phyloP scores from a whole-genome alignment of 2,329 filamentous ascomycete genomes.

The Blastomyces percursus region DNA sequence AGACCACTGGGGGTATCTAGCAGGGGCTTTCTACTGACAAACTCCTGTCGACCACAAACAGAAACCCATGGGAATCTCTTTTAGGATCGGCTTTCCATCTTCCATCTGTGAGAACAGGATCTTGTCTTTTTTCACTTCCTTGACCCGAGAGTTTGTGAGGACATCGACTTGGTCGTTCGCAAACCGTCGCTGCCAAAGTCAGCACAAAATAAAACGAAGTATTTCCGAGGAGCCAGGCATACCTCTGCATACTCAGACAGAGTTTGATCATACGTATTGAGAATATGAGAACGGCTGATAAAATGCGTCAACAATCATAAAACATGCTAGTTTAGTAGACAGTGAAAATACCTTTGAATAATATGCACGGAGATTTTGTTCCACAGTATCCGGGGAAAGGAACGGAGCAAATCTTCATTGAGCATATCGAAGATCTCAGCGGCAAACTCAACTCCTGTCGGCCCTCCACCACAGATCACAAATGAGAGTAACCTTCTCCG shows the following conservation, averaged over 20 bases:
- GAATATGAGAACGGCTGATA: constrained; percentile 65
- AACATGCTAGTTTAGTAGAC: not conserved
- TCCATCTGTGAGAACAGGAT: constrained; percentile 84
- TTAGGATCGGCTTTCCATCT: constrained; percentile 63
- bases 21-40: constrained; percentile 25
- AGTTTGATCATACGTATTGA: constrained; percentile 96
- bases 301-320: not conserved
- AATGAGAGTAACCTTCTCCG: constrained; percentile 81
- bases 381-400: constrained; percentile 80
- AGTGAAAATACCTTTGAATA: constrained; percentile 53
- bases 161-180: constrained; percentile 84
- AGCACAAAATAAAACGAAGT: constrained; percentile 6
- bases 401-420: constrained; percentile 77
- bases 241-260: constrained; percentile 82
- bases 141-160: constrained; percentile 83
- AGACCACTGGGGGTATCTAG: not conserved
- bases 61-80: constrained; percentile 91
- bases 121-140: constrained; percentile 71
- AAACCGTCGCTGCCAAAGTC: constrained; percentile 52
- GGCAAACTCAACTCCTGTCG: constrained; percentile 94
- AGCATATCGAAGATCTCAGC: constrained; percentile 92
- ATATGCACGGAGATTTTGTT: constrained; percentile 97
- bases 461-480: constrained; percentile 88
- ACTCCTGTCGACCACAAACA: constrained; percentile 98
- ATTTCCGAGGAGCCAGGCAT: constrained; percentile 10